Conservation (phyloP, 2,329 filamentous ascomycete genomes). For the Pyrenophora tritici-repentis region DNA sequence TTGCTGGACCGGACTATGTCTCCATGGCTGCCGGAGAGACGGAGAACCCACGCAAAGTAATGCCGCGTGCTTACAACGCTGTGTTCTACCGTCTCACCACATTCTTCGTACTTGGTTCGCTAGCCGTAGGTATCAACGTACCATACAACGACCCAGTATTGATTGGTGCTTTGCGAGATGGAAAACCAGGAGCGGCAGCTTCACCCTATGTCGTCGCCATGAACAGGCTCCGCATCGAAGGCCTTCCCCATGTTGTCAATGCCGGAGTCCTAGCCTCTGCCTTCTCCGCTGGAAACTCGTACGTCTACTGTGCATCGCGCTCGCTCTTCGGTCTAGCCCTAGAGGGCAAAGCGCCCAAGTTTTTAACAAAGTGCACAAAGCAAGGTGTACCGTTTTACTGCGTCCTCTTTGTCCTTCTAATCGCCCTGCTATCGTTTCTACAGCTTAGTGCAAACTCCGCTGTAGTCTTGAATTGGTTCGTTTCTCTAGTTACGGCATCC, state of each 20-base stretch:
- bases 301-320: constrained; percentile 60
- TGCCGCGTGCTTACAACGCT: constrained; percentile 76
- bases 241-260: constrained; percentile 64
- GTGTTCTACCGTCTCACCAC: constrained; percentile 77
- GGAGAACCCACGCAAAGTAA: constrained; percentile 53
- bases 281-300: constrained; percentile 62
- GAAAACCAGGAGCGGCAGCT: constrained; percentile 68
- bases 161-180: constrained; percentile 62
- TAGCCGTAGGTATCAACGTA: constrained; percentile 71
- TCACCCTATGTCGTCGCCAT: constrained; percentile 68
- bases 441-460: constrained; percentile 72
- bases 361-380: constrained; percentile 64
- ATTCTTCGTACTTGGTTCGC: constrained; percentile 76
- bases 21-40: constrained; percentile 56
- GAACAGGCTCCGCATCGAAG: constrained; percentile 59
- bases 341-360: constrained; percentile 58
- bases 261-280: constrained; percentile 61
- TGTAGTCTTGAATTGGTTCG: constrained; percentile 75
- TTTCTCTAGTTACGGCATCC: constrained; percentile 73
- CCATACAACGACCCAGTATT: constrained; percentile 70
- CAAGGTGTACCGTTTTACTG: constrained; percentile 75
- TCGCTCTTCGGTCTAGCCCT: constrained; percentile 60
- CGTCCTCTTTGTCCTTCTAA: constrained; percentile 67
- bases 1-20: constrained; percentile 56
- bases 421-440: constrained; percentile 74